Evolutionary conservation across 257 asterid species (phyloP), one percentile per base, ranked within the genome.

Genomic region (Verbascum thapsus): DNA sequence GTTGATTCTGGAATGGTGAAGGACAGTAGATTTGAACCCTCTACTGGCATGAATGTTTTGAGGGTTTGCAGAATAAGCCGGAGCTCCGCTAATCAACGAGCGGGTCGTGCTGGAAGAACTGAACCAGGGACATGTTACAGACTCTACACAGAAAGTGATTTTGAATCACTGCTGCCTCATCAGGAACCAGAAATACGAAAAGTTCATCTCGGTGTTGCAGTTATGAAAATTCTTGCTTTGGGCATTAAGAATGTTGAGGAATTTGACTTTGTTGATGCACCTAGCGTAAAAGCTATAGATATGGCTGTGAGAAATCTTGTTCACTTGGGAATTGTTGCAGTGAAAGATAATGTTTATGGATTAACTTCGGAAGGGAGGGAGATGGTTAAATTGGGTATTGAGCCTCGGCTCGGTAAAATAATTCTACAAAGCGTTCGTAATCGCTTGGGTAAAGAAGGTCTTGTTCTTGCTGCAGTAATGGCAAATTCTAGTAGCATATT

Each of bases 51-150:
- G 95, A 89, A 83, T 55, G 74, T 85, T 64, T 82, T 92, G 30
- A 82, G 70, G 77, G 91, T 90, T 65, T 80, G 91, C 76, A 57
- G 78, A 61, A 77, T 80, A 69, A 87, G 88, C 76, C 91, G 83
- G 88, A 92, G 99, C 73, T 85, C 99, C 58, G 99, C 99, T 38
- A 89, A 87, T 52, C 99, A 92, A 69, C 84, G 95, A 49, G 88
- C 96, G 26, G 99, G 99, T 9, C 99, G 97, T 66, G 96, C 97
- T 61, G 97, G 99, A 71, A 80, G 97, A 74, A 92, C 99, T 63
- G 99, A 85, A 47, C 86, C 96, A 10, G 99, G 99, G 72, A 81
- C 58, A 30, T 92, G 97, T 70, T 92, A 85, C 74, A 76, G 96
- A 66, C 87, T 92, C 41, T 92, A 87, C 80, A 39, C 81, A 7